These are phyloP conservation scores for Aspergillus jensenii DNA, from an alignment of 2,329 filamentous ascomycete species.

Conservation along the genomic window DNA sequence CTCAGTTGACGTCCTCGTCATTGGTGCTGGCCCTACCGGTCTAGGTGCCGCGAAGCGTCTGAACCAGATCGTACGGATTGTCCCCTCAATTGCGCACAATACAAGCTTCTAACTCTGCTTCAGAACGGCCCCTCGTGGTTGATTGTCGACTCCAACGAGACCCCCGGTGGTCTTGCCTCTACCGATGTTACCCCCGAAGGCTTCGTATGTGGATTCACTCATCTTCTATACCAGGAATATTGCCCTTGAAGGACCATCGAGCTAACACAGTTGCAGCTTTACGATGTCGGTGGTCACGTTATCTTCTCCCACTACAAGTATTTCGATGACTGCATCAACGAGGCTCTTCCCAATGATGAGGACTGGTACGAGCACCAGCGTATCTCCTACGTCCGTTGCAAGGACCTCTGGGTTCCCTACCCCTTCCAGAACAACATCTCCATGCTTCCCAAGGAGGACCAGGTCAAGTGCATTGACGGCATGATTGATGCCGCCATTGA, in stretches of 20 bases:
- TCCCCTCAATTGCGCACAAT: background rate
- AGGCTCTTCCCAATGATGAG: conserved; percentile 87
- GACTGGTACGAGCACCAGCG: conserved; percentile 99
- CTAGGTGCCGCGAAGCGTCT: conserved; percentile 97
- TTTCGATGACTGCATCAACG: conserved; percentile 98
- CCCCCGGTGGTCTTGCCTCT: conserved; percentile 90
- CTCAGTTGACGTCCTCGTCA: conserved; percentile 94
- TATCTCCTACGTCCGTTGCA: conserved; percentile 98
- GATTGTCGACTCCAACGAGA: conserved; percentile 89
- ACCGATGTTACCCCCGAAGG: conserved; percentile 94
- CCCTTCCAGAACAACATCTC: conserved; percentile 99
- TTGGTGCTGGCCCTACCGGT: conserved; percentile 95
- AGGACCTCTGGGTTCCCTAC: conserved; percentile 95
- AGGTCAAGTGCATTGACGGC: conserved; percentile 90
- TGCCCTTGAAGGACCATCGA: background rate
- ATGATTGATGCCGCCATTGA: conserved; percentile 93
- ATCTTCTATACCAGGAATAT: background rate
- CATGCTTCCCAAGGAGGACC: conserved; percentile 94
- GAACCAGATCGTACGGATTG: conserved; percentile 77
- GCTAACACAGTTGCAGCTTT: conserved; percentile 63
- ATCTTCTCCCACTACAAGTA: conserved; percentile 99
- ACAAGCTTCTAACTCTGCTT: conserved; percentile 13
- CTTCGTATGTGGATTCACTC: conserved; percentile 69
- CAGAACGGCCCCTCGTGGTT: conserved; percentile 93
- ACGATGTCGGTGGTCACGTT: conserved; percentile 97